Conservation (phyloP, 345 rosid species). For the Euphorbia lathyris region DNA sequence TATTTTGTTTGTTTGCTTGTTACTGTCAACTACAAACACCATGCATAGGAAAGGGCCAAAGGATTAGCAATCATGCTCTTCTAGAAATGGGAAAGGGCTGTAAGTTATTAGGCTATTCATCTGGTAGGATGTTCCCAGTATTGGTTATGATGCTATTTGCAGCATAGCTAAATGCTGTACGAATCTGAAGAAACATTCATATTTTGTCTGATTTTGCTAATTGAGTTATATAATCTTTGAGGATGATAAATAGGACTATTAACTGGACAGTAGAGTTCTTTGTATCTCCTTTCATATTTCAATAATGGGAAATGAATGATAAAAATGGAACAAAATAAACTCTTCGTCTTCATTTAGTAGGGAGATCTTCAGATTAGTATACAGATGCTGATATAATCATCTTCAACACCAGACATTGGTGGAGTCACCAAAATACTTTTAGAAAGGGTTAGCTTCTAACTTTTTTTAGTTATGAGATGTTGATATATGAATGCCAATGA, state of each 20-base stretch:
- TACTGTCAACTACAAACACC: too few relatives aligned
- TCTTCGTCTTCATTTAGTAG: conserved; percentile 79
- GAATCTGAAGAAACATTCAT: too few relatives aligned
- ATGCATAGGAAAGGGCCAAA: too few relatives aligned
- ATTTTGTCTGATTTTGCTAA: background rate
- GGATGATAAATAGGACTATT: conserved; percentile 85
- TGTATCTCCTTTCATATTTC: conserved; percentile 91
- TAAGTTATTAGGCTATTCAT: too few relatives aligned
- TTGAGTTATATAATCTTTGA: conserved; percentile 11
- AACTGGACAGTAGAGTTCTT: conserved; percentile 72
- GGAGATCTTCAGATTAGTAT: conserved; percentile 66
- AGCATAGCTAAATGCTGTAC: too few relatives aligned
- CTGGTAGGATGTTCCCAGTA: too few relatives aligned
- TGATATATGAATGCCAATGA: background rate
- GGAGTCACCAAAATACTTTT: conserved; percentile 98
- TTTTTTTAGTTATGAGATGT: background rate
- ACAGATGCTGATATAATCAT: conserved; percentile 69
- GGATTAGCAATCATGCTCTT: too few relatives aligned
- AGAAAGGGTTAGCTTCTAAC: conserved; percentile 56
- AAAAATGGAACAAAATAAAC: conserved; percentile 64
- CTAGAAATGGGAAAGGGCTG: too few relatives aligned
- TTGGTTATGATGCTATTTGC: too few relatives aligned
- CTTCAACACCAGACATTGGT: conserved; percentile 98
- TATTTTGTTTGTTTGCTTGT: too few relatives aligned
- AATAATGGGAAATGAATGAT: conserved; percentile 70